Evolutionary conservation across 106 monocot species (phyloP).

Genomic region (Xerophyta viscosa): DNA sequence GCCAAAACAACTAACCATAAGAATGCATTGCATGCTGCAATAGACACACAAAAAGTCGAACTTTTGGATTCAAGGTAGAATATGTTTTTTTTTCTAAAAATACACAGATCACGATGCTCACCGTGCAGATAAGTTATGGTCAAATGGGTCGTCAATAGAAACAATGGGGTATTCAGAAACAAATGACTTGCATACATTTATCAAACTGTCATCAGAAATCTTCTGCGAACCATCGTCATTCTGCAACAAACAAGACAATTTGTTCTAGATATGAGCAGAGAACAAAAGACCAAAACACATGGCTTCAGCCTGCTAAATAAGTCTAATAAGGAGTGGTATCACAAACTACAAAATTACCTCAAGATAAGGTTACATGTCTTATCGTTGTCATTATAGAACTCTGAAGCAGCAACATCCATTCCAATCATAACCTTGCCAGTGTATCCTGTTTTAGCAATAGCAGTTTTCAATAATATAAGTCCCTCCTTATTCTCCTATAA

Average conservation of each 20-base stretch:
- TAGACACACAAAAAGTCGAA: background rate
- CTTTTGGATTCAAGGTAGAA: background rate
- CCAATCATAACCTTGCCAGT: constrained; percentile 68
- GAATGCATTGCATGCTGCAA: constrained; percentile 50
- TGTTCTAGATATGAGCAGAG: background rate
- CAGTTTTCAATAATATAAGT: constrained; percentile 77
- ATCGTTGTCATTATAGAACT: constrained; percentile 40
- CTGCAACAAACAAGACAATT: constrained; percentile 18
- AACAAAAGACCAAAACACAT: background rate
- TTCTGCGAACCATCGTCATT: constrained; percentile 96
- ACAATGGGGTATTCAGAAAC: constrained; percentile 83
- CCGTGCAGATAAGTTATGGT: constrained; percentile 96
- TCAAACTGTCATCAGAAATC: constrained; percentile 84
- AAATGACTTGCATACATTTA: constrained; percentile 90
- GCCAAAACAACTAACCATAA: background rate
- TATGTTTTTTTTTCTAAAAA: background rate
- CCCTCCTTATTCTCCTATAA: constrained; percentile 35
- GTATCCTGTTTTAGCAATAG: constrained; percentile 76
- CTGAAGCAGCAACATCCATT: constrained; percentile 98
- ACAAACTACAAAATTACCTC: constrained; percentile 11
- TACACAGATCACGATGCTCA: constrained; percentile 9
- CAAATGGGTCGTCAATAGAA: constrained; percentile 97
- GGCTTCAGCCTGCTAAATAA: too few species aligned
- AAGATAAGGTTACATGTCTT: constrained; percentile 44
- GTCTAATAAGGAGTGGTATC: too few species aligned